phyloP scores from a whole-genome alignment of 805 yeast genomes.

The Yamadazyma tumulicola region DNA sequence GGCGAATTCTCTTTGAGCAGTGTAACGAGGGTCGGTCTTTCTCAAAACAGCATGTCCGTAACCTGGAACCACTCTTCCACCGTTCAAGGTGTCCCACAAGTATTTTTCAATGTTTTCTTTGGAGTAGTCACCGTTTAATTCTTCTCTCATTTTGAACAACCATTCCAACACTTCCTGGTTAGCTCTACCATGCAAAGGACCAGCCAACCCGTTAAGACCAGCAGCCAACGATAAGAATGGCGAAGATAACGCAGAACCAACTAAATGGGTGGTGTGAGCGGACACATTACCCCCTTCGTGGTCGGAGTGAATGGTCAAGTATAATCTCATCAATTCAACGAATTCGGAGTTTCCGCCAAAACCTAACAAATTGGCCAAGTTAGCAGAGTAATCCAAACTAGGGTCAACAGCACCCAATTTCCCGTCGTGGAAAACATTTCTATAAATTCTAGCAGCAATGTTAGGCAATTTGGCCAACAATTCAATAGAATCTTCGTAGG shows the following conservation, averaged over 20 bases:
- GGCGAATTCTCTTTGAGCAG: slow-evolving; percentile 71
- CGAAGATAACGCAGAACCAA: slow-evolving; percentile 76
- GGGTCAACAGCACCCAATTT: slow-evolving; percentile 52
- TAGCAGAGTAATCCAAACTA: slow-evolving; percentile 67
- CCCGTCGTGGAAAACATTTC: slow-evolving; percentile 57
- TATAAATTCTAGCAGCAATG: slow-evolving; percentile 71
- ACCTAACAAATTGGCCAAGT: slow-evolving; percentile 65
- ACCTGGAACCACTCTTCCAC: slow-evolving; percentile 81
- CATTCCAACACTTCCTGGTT: slow-evolving; percentile 82
- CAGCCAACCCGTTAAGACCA: slow-evolving; percentile 80
- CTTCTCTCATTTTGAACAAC: slow-evolving; percentile 60
- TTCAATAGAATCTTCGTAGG: slow-evolving; percentile 66
- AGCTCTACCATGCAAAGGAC: slow-evolving; percentile 83
- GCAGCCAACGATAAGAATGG: slow-evolving; percentile 75
- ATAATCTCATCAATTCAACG: slow-evolving; percentile 66
- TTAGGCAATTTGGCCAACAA: slow-evolving; percentile 72
- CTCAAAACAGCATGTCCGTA: slow-evolving; percentile 87
- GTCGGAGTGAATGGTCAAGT: slow-evolving; percentile 73
- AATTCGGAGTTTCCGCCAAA: slow-evolving; percentile 55
- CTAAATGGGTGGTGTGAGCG: slow-evolving; percentile 78
- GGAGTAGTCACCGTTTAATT: slow-evolving; percentile 58
- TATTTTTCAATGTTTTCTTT: slow-evolving; percentile 56
- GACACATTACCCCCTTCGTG: slow-evolving; percentile 86
- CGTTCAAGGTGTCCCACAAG: slow-evolving; percentile 67
- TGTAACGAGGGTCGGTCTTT: slow-evolving; percentile 78